phyloP scores from a whole-genome alignment of 176 grass and related monocot species.

The Ensete ventricosum region DNA sequence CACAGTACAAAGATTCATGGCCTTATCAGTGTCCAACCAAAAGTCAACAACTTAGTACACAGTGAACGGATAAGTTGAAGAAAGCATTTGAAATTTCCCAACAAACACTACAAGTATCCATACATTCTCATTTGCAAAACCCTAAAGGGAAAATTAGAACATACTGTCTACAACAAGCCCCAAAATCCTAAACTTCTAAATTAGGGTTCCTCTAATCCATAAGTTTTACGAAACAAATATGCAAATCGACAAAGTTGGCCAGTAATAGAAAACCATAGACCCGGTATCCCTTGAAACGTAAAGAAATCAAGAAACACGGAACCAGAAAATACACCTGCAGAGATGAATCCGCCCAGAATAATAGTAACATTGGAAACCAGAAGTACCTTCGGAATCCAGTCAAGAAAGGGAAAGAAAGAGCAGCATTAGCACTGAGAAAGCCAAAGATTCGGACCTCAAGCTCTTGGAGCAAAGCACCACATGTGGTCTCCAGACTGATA shows the following conservation, averaged over 20 bases:
- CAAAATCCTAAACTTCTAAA: background rate
- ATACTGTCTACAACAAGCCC: background rate
- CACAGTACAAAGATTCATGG: background rate
- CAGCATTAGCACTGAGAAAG: background rate
- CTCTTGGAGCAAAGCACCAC: slow-evolving; percentile 66
- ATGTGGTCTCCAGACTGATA: slow-evolving; percentile 64
- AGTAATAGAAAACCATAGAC: background rate
- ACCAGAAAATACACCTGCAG: background rate
- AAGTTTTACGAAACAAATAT: background rate
- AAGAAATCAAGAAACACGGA: slow-evolving; percentile 13
- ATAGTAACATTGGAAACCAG: background rate
- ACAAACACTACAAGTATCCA: background rate
- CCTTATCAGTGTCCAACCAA: slow-evolving; percentile 10
- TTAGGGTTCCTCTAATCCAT: background rate
- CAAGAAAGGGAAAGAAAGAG: slow-evolving; percentile 2
- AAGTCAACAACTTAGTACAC: background rate
- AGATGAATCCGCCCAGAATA: background rate
- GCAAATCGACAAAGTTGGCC: background rate
- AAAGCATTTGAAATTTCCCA: background rate
- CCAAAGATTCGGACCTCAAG: slow-evolving; percentile 54
- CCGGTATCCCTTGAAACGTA: slow-evolving; percentile 1
- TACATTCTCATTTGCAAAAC: background rate
- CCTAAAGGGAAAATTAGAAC: background rate
- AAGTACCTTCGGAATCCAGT: background rate
- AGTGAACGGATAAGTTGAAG: background rate